phyloP scores from a whole-genome alignment of 2,329 filamentous ascomycete species.

The Fusarium pininemorale region DNA sequence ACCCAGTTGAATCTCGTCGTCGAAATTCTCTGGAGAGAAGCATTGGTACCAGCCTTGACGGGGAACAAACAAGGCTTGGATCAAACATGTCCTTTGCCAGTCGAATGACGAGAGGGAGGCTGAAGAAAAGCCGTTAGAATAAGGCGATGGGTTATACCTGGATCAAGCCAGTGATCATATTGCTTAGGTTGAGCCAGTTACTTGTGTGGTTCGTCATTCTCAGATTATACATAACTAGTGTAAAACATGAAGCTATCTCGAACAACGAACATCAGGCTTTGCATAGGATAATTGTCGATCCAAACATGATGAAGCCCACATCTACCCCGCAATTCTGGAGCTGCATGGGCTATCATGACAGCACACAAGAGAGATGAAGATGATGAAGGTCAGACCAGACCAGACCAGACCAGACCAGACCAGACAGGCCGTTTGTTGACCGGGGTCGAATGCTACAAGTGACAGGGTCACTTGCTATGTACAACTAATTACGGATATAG shows the following conservation, averaged over 20 bases:
- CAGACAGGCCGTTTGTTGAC: background rate
- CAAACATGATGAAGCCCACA: constrained; percentile 6
- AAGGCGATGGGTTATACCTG: background rate
- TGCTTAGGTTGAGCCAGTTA: background rate
- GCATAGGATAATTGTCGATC: constrained; percentile 10
- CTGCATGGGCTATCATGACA: constrained; percentile 24
- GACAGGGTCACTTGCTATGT: background rate
- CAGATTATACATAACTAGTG: background rate
- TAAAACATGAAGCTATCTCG: constrained; percentile 29
- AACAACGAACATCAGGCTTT: constrained; percentile 1
- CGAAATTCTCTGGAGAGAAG: background rate
- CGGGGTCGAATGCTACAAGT: constrained; percentile 3
- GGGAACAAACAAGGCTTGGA: background rate
- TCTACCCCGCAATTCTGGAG: constrained; percentile 38
- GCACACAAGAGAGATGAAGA: constrained; percentile 20
- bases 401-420: background rate
- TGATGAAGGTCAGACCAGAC: background rate
- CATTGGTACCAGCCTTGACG: background rate
- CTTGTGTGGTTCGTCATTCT: background rate
- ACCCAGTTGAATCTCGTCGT: background rate
- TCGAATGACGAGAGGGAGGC: constrained; percentile 23
- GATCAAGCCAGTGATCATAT: background rate
- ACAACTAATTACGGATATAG: background rate
- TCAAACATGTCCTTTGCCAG: constrained; percentile 30
- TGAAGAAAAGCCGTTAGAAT: background rate